These are phyloP conservation scores for Amauroascus niger DNA, from an alignment of 2,329 filamentous ascomycete genomes.

Conservation along the genomic window DNA sequence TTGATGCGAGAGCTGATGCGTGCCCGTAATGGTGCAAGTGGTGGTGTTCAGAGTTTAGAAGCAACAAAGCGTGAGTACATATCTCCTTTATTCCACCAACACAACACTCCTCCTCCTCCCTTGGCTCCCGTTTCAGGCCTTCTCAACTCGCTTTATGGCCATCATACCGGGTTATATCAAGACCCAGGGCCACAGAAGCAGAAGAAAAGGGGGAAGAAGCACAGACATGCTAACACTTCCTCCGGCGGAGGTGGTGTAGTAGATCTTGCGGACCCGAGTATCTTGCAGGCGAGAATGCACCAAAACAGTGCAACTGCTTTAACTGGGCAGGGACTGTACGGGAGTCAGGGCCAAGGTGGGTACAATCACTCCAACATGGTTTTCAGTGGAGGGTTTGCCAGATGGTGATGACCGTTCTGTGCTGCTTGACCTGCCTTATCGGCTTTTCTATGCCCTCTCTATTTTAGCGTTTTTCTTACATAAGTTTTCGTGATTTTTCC, in stretches of 20 bases:
- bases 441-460: constrained; percentile 12
- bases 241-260: constrained; percentile 97
- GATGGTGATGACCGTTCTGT: constrained; percentile 49
- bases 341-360: constrained; percentile 82
- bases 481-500: constrained; percentile 16
- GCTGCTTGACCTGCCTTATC: constrained; percentile 11
- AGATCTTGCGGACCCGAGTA: constrained; percentile 99
- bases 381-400: constrained; percentile 59
- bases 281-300: constrained; percentile 95
- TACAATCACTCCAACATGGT: constrained; percentile 73
- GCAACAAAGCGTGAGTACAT: constrained; percentile 97
- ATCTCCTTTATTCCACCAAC: constrained; percentile 84
- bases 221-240: constrained; percentile 99
- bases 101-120: constrained; percentile 73
- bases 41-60: constrained; percentile 64
- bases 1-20: constrained; percentile 75
- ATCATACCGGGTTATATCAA: constrained; percentile 76
- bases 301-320: constrained; percentile 64
- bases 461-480: constrained; percentile 18
- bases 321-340: constrained; percentile 80
- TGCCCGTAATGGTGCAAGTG: constrained; percentile 48
- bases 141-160: constrained; percentile 83
- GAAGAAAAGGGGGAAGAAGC: constrained; percentile 99
- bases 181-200: constrained; percentile 84
- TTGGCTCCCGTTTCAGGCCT: constrained; percentile 86